Evolutionary conservation across 2,329 filamentous ascomycete species (phyloP).

Genomic region (Trichoderma atroviride): DNA sequence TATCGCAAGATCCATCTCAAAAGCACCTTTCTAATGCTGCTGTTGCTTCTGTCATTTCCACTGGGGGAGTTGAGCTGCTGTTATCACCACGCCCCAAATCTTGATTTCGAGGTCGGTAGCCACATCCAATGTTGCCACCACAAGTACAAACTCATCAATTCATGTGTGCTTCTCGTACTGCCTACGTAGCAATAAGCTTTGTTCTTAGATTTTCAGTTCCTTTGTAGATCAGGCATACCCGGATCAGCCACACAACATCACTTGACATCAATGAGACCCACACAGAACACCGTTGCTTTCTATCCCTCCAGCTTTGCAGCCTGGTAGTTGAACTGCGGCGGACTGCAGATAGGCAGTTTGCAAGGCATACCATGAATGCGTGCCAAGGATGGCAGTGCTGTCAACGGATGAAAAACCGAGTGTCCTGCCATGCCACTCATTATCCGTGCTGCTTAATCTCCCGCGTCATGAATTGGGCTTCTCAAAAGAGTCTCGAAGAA

Average conservation of each 20-base stretch:
- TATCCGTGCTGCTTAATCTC: background rate
- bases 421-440: background rate
- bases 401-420: background rate
- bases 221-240: background rate
- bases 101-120: background rate
- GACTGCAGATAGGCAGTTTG: background rate
- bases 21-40: background rate
- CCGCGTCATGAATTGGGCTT: background rate
- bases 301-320: background rate
- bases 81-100: background rate
- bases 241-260: background rate
- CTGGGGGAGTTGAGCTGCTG: too few relatives aligned
- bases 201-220: background rate
- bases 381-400: conserved; percentile 1
- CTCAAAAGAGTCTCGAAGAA: background rate
- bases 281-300: background rate
- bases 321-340: background rate
- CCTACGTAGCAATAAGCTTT: too few relatives aligned
- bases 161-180: too few relatives aligned
- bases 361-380: background rate
- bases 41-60: too few relatives aligned
- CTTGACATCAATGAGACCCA: conserved; percentile 6
- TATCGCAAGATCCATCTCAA: too few relatives aligned
- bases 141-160: too few relatives aligned
- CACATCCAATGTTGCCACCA: background rate